These are phyloP conservation scores for Pseudotulostoma volvatum DNA, from an alignment of 495 filamentous ascomycete genomes.

Conservation along the genomic window DNA sequence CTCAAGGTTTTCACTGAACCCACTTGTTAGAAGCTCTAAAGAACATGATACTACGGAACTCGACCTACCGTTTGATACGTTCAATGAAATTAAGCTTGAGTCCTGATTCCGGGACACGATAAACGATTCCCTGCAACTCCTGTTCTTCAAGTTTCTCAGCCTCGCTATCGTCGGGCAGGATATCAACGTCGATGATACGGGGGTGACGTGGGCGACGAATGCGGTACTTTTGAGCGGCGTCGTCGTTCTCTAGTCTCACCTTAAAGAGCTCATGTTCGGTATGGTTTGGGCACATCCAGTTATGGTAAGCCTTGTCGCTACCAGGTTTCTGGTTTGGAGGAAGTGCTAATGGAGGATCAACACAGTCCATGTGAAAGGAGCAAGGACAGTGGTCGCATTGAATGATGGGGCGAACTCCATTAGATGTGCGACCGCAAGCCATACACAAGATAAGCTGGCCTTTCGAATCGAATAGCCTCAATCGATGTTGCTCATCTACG, in stretches of 20 bases:
- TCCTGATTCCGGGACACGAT: conserved; percentile 52
- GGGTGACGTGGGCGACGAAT: conserved; percentile 41
- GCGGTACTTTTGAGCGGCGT: conserved; percentile 25
- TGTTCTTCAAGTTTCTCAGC: conserved; percentile 36
- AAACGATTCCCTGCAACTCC: conserved; percentile 39
- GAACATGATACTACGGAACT: not conserved
- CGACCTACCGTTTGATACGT: conserved; percentile 21
- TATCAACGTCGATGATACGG: conserved; percentile 61
- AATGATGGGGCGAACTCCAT: conserved; percentile 46
- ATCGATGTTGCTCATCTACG: conserved; percentile 50
- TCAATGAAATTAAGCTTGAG: conserved; percentile 60
- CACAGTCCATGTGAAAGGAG: conserved; percentile 82
- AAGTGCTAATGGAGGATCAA: conserved; percentile 65
- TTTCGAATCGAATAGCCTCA: conserved; percentile 46
- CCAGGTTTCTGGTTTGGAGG: conserved; percentile 38
- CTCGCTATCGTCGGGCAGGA: conserved; percentile 41
- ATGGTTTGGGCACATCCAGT: conserved; percentile 85
- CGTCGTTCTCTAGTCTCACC: conserved; percentile 32
- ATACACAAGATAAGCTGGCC: conserved; percentile 57
- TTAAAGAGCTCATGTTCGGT: conserved; percentile 40
- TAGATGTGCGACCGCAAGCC: conserved; percentile 43
- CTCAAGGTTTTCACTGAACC: conserved; percentile 11
- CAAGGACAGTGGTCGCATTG: conserved; percentile 68
- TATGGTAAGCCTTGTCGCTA: conserved; percentile 34
- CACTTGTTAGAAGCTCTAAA: not conserved